phyloP scores from a whole-genome alignment of 2,329 filamentous ascomycete species.

The Fusarium sp. region DNA sequence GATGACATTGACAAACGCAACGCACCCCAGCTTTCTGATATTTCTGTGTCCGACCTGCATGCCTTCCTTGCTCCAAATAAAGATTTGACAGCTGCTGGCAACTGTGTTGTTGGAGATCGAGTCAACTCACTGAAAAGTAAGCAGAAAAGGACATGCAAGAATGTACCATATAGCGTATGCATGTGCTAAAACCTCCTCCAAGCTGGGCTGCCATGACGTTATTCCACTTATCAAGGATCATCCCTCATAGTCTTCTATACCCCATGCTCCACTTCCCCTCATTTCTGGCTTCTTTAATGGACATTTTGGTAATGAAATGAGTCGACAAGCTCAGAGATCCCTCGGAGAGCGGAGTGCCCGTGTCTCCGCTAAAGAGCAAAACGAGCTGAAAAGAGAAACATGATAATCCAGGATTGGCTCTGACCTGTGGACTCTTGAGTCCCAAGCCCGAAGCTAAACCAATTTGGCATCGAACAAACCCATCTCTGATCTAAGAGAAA shows the following conservation, averaged over 20 bases:
- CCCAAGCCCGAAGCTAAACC: constrained; percentile 28
- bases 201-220: constrained; percentile 37
- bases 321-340: constrained; percentile 13
- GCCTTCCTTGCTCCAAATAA: constrained; percentile 2
- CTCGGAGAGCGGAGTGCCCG: constrained; percentile 8
- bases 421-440: constrained; percentile 7
- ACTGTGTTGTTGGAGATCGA: not conserved
- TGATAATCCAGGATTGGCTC: constrained; percentile 25
- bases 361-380: constrained; percentile 9
- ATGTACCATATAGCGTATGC: not conserved
- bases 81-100: constrained; percentile 19
- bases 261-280: constrained; percentile 43
- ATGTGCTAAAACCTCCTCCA: not conserved
- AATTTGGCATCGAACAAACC: constrained; percentile 22
- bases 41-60: constrained; percentile 7
- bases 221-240: constrained; percentile 23
- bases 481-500: constrained; percentile 29
- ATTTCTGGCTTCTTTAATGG: constrained; percentile 15
- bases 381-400: constrained; percentile 19
- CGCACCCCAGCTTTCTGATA: not conserved
- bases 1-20: constrained; percentile 4
- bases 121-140: not conserved
- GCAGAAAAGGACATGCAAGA: not conserved
- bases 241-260: constrained; percentile 18
- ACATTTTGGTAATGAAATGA: constrained; percentile 3